A percentile compares a stretch with the other conserved stretches of the same genome.
These are phyloP conservation scores for Coemansia sp. DNA, from an alignment of 192 early-diverging fungal species.

Conservation along the genomic window DNA sequence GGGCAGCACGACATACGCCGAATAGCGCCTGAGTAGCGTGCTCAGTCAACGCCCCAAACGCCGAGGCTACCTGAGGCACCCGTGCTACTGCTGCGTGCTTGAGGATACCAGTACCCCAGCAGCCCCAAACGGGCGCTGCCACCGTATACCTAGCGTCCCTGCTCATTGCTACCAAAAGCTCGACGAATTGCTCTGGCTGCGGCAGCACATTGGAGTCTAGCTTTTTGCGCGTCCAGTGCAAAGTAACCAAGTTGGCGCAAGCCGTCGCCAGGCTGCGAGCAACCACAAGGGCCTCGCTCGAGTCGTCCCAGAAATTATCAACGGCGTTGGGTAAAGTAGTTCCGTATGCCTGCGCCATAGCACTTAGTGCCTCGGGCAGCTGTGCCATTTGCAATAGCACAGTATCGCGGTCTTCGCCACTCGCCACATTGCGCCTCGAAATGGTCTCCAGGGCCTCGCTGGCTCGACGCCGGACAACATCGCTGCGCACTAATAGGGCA, in stretches of 20 bases:
- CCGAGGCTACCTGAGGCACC: slow-evolving; percentile 14
- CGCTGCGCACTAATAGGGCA: slow-evolving; percentile 24
- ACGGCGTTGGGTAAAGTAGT: slow-evolving; percentile 12
- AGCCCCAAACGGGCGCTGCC: slow-evolving; percentile 22
- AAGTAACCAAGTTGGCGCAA: slow-evolving; percentile 16
- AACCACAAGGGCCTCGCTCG: slow-evolving; percentile 25
- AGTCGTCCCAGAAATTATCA: slow-evolving; percentile 24
- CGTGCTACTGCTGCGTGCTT: slow-evolving; percentile 23
- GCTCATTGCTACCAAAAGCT: slow-evolving; percentile 33
- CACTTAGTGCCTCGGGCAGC: slow-evolving; percentile 4
- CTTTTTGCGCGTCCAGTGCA: slow-evolving; percentile 53
- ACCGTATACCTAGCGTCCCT: slow-evolving; percentile 38
- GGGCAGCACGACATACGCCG: slow-evolving; percentile 29
- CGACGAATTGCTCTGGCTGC: slow-evolving; percentile 17
- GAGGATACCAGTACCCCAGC: slow-evolving; percentile 33
- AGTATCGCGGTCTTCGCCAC: slow-evolving; percentile 38
- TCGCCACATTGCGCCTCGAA: slow-evolving; percentile 24
- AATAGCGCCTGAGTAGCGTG: slow-evolving; percentile 33
- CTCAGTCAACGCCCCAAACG: slow-evolving; percentile 40
- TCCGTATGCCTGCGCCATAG: slow-evolving; percentile 22
- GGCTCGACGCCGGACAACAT: slow-evolving; percentile 20
- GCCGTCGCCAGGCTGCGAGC: slow-evolving; percentile 22
- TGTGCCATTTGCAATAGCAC: slow-evolving; percentile 40
- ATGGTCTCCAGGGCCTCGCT: slow-evolving; percentile 30
- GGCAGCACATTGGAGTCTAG: slow-evolving; percentile 10